These are phyloP conservation scores for Escallonia rubra DNA, from an alignment of 129 eudicot genomes.

Conservation along the genomic window DNA sequence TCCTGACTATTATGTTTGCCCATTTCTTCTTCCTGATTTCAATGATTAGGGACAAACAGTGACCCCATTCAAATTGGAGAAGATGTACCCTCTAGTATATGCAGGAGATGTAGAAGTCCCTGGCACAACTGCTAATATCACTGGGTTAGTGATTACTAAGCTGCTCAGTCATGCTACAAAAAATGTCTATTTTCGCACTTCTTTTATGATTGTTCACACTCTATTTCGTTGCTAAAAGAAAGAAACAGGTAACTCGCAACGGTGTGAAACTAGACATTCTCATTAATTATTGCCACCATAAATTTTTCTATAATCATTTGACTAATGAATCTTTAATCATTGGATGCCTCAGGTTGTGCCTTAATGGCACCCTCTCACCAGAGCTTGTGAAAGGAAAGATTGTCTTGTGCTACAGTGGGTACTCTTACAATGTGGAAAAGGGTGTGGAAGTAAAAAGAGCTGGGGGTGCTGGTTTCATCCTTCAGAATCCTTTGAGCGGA, in stretches of 20 bases:
- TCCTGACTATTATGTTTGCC: not conserved
- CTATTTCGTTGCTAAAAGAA: too few relatives aligned
- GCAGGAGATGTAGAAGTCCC: conserved; percentile 18
- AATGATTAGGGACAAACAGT: conserved; percentile 17
- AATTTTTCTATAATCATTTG: too few relatives aligned
- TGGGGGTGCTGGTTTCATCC: conserved; percentile 28
- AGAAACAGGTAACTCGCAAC: too few relatives aligned
- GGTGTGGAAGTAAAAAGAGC: conserved; percentile 29
- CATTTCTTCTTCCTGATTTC: not conserved
- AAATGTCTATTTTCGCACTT: not conserved
- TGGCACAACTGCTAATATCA: not conserved
- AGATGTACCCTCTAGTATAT: conserved; percentile 14
- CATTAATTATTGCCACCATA: too few relatives aligned
- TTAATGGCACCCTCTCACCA: conserved; percentile 9
- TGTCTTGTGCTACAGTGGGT: conserved; percentile 21
- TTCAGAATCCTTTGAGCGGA: conserved; percentile 9
- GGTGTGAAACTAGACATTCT: too few relatives aligned
- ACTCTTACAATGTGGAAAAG: not conserved
- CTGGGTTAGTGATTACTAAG: conserved; percentile 3
- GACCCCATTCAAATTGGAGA: conserved; percentile 6
- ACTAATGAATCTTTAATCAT: too few relatives aligned
- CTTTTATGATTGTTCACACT: not conserved
- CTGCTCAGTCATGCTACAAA: not conserved
- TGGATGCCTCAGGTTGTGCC: conserved; percentile 18
- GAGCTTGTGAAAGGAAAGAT: conserved; percentile 27